Evolutionary conservation across 805 yeast genomes (phyloP), one percentile per base, ranked within the genome.

Genomic region (Kazachstania africana): DNA sequence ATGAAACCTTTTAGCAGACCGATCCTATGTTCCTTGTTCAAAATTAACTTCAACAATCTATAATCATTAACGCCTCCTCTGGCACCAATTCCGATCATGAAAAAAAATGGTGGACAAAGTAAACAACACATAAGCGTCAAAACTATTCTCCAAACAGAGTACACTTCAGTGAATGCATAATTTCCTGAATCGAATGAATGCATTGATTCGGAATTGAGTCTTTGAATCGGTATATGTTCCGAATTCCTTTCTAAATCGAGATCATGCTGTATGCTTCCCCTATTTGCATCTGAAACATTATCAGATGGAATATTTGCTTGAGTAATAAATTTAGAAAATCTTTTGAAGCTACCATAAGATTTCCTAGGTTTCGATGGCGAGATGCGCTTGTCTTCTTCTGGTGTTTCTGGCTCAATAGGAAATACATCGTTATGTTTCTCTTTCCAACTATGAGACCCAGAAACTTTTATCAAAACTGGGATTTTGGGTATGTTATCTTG

Each of bases 61-160:
- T 46, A 40, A 31, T 52, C 49, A 5, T 44, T 32, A 3, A 41
- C 25, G 8, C 53, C 49, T 13, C 35, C 33, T 17, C 31, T 33
- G 3, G 29, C 32, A 8, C 53, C 53, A 16, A 43, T 15, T 5
- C 49, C 53, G 21, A 52, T 42, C 39, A 52, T 45, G 36, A 52
- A 52, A 31, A 45, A 53, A 12, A 50, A 32, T 4, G 55, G 53
- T 14, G 59, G 57, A 4, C 45, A 27, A 4, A 50, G 10, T 6
- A 41, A 17, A 32, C 57, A 50, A 3, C 35, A 23, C 2, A 38
- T 5, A 3, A 52, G 15, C 12, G 48, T 27, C 3, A 43, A 8
- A 3, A 41, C 2, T 2, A 53, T 37, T 13, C 54, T 33, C 14
- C 27, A 17, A 4, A 43, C 27, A 25, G 57, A 49, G 32, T 48